Percentiles rank a stretch among this genome's conserved stretches.
phyloP scores from a whole-genome alignment of 257 asterid species.

The Scutellaria baicalensis region DNA sequence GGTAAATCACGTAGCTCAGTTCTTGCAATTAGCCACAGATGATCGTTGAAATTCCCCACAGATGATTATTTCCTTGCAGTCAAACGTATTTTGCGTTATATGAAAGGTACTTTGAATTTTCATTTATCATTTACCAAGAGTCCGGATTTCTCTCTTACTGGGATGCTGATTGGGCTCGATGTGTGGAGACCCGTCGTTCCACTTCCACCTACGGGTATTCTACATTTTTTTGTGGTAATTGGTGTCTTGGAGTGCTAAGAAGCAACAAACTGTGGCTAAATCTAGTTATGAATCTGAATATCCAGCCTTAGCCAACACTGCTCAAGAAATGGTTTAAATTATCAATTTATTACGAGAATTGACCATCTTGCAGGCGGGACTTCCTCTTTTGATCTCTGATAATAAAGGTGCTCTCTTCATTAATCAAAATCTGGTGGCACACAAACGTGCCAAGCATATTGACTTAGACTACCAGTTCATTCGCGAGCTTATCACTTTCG shows the following conservation, averaged over 20 bases:
- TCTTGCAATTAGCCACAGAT: neutral
- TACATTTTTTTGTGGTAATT: neutral
- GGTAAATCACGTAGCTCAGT: neutral
- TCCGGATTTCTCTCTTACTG: neutral
- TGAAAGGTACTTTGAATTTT: neutral
- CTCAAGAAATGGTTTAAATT: neutral
- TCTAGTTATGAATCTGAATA: neutral
- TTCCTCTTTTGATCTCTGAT: neutral
- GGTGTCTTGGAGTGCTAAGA: neutral
- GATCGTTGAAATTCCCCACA: too few relatives aligned
- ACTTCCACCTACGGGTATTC: neutral
- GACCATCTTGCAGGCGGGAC: neutral
- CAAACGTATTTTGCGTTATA: neutral
- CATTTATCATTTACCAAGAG: too few relatives aligned
- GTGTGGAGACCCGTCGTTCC: neutral
- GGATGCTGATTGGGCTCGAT: neutral
- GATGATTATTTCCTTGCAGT: neutral
- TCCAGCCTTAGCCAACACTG: neutral
- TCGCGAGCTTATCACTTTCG: too few relatives aligned
- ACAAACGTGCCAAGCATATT: too few relatives aligned
- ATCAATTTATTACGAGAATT: neutral
- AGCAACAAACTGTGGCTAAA: neutral
- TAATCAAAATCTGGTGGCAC: too few relatives aligned
- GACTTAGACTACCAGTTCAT: too few relatives aligned
- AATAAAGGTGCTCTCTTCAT: neutral